Percentiles rank a stretch among this genome's conserved stretches.
Evolutionary conservation across 164 flowering plant species (phyloP).

Genomic region (Pachysandra terminalis): DNA sequence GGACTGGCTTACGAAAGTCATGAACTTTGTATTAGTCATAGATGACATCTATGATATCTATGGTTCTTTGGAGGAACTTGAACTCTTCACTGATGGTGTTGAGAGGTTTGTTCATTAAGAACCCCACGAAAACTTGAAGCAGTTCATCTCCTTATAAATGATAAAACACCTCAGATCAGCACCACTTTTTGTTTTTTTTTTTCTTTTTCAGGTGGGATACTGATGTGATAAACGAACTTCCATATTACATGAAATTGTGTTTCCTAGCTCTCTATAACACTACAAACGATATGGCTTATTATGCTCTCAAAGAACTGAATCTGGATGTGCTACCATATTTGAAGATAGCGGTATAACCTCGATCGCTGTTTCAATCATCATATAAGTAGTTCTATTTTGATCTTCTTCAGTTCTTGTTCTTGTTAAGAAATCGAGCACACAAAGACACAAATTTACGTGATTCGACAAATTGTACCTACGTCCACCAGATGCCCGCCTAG

Average conservation of each 20-base stretch:
- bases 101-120: conserved; percentile 25
- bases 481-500: no score
- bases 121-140: no score
- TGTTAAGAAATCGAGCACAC: no score
- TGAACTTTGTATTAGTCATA: conserved; percentile 13
- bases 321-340: conserved; percentile 14
- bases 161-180: not conserved
- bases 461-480: no score
- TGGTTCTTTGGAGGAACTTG: conserved; percentile 36
- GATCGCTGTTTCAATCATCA: no score
- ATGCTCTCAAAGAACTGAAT: conserved; percentile 13
- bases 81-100: conserved; percentile 27
- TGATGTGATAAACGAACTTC: conserved; percentile 20
- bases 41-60: conserved; percentile 46
- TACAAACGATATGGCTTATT: conserved; percentile 20
- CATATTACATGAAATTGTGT: conserved; percentile 20
- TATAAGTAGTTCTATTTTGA: no score
- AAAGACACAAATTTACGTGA: no score
- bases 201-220: conserved; percentile 39
- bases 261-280: conserved; percentile 21
- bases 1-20: conserved; percentile 7
- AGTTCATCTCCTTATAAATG: not conserved
- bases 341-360: conserved; percentile 24
- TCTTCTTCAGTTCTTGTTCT: no score
- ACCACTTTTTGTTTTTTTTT: not conserved